Evolutionary conservation across 2,329 filamentous ascomycete species (phyloP).

Genomic region (Trichoderma sp.): DNA sequence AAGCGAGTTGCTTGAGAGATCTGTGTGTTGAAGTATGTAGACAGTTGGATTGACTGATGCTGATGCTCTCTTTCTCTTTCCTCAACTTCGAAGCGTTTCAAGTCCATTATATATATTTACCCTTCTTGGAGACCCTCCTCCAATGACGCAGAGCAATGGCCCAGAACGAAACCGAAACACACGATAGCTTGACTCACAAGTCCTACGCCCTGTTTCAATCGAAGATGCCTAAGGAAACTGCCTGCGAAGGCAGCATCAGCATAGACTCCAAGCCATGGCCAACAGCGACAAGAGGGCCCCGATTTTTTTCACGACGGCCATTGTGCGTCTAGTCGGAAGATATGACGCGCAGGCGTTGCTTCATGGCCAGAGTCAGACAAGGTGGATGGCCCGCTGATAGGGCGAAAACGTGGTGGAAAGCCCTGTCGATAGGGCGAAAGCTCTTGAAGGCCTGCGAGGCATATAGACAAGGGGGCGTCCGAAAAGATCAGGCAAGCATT

Average conservation of each 20-base stretch:
- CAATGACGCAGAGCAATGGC: background rate
- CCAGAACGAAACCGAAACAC: background rate
- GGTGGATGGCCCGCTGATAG: background rate
- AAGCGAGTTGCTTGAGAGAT: background rate
- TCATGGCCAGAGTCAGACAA: background rate
- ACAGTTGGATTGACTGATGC: background rate
- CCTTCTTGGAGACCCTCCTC: background rate
- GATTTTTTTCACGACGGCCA: background rate
- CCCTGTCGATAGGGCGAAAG: constrained; percentile 10
- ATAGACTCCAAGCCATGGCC: background rate
- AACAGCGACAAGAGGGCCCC: background rate
- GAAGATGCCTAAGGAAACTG: background rate
- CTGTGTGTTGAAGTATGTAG: background rate
- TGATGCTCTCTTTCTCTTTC: background rate
- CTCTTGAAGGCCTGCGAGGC: constrained; percentile 1
- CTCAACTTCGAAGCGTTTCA: background rate
- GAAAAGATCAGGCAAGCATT: background rate
- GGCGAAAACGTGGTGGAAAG: background rate
- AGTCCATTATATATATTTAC: background rate
- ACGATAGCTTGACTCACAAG: constrained; percentile 13
- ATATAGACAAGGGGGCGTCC: background rate
- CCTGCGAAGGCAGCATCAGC: constrained; percentile 10
- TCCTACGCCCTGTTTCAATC: background rate
- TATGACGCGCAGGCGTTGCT: background rate
- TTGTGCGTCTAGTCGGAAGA: background rate